phyloP scores from a whole-genome alignment of 768 basidiomycete species.

The Mycena belliarum region DNA sequence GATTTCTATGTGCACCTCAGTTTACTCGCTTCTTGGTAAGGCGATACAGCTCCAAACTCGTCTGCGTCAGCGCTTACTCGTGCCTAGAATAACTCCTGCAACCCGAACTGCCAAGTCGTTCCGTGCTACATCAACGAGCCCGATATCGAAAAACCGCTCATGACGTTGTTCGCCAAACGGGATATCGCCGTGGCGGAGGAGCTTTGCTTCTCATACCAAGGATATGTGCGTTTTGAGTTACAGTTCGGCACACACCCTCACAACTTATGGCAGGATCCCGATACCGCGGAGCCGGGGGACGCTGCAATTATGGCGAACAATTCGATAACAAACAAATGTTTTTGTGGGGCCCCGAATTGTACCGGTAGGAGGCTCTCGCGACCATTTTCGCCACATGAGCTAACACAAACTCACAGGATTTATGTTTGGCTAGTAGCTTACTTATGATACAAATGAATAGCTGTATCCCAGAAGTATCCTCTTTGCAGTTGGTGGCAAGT shows the following conservation, averaged over 20 bases:
- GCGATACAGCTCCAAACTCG: conserved; percentile 22
- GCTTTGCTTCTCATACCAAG: conserved; percentile 75
- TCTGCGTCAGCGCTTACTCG: neutral
- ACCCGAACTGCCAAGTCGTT: conserved; percentile 77
- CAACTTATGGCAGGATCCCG: neutral
- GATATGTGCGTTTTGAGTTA: conserved; percentile 28
- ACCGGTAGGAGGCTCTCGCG: neutral
- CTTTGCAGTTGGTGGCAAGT: neutral
- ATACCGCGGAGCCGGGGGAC: neutral
- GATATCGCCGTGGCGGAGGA: conserved; percentile 71
- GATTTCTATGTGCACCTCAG: conserved; percentile 39
- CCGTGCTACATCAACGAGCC: conserved; percentile 80
- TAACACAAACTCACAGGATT: conserved; percentile 1
- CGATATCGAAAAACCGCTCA: conserved; percentile 65
- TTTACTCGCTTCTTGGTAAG: conserved; percentile 87
- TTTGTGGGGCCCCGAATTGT: neutral
- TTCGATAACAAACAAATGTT: conserved; percentile 4
- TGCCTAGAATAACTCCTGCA: conserved; percentile 84
- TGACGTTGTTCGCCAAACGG: conserved; percentile 64
- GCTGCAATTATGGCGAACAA: neutral
- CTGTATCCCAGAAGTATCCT: conserved; percentile 2
- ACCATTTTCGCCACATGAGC: neutral
- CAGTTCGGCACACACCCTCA: neutral
- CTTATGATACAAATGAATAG: neutral
- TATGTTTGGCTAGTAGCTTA: conserved; percentile 10